phyloP scores from a whole-genome alignment of 2,329 filamentous ascomycete species.

The Penicillium rolfsii region DNA sequence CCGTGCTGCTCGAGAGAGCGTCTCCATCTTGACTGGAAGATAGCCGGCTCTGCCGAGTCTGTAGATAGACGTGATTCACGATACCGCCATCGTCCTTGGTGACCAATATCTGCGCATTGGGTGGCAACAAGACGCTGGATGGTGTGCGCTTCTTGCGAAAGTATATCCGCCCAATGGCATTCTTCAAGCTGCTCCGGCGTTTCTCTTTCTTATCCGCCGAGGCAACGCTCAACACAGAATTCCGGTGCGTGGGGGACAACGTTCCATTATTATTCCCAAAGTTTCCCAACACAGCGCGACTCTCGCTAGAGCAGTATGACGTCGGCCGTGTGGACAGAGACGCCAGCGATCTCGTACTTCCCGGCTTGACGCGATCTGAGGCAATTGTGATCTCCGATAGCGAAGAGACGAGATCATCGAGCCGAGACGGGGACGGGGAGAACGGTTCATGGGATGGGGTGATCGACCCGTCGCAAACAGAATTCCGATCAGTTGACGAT shows the following conservation, averaged over 20 bases:
- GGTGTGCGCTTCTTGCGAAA: constrained; percentile 41
- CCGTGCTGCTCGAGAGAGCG: constrained; percentile 18
- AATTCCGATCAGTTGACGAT: constrained; percentile 40
- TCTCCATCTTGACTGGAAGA: constrained; percentile 9
- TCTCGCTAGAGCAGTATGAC: constrained; percentile 44
- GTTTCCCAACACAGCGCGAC: constrained; percentile 24
- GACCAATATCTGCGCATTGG: constrained; percentile 34
- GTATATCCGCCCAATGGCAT: constrained; percentile 41
- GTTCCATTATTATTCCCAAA: constrained; percentile 23
- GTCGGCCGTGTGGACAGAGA: constrained; percentile 47
- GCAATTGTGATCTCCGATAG: constrained; percentile 39
- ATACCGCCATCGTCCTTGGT: constrained; percentile 30
- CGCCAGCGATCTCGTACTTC: constrained; percentile 43
- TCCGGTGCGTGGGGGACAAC: constrained; percentile 22
- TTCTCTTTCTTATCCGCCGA: constrained; percentile 37
- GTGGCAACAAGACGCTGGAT: constrained; percentile 34
- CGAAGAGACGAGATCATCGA: constrained; percentile 38
- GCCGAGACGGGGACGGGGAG: constrained; percentile 24
- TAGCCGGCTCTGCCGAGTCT: constrained; percentile 22
- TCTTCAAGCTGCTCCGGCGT: constrained; percentile 38
- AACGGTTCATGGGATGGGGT: constrained; percentile 29
- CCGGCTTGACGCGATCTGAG: constrained; percentile 34
- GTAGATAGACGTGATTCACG: constrained; percentile 44
- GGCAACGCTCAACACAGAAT: constrained; percentile 35
- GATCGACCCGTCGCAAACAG: constrained; percentile 33